Percentiles rank a stretch among this genome's conserved stretches.
These are phyloP conservation scores for Ceratocystis colombiana DNA, from an alignment of 2,329 filamentous ascomycete species.

Conservation along the genomic window DNA sequence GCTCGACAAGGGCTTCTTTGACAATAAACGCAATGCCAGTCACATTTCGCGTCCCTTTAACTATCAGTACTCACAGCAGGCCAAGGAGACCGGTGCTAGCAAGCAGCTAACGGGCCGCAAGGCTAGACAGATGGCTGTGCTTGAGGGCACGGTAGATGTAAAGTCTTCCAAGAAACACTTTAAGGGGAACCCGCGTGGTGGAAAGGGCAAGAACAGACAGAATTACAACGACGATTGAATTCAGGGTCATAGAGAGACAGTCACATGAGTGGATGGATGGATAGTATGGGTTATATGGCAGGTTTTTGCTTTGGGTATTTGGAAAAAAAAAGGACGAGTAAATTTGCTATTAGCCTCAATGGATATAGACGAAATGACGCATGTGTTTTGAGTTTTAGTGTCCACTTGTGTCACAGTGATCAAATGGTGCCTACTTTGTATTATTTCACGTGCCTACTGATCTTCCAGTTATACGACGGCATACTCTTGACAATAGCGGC, in stretches of 20 bases:
- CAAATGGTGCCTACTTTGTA: too few relatives aligned
- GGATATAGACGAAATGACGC: too few relatives aligned
- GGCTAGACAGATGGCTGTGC: slow-evolving; percentile 63
- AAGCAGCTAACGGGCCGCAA: slow-evolving; percentile 78
- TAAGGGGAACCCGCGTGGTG: slow-evolving; percentile 60
- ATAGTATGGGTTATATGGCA: background rate
- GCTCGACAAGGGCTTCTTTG: slow-evolving; percentile 87
- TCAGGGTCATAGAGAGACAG: background rate
- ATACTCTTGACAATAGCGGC: too few relatives aligned
- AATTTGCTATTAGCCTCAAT: too few relatives aligned
- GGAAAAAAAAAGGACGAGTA: too few relatives aligned
- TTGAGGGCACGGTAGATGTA: slow-evolving; percentile 77
- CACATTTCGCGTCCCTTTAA: slow-evolving; percentile 75
- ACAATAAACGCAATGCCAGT: slow-evolving; percentile 48
- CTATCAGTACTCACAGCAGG: slow-evolving; percentile 79
- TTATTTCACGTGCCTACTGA: too few relatives aligned
- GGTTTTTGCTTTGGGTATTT: too few relatives aligned
- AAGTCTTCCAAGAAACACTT: slow-evolving; percentile 85
- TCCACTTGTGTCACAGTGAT: too few relatives aligned
- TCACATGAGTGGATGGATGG: background rate
- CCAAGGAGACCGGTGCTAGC: slow-evolving; percentile 37
- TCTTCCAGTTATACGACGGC: too few relatives aligned
- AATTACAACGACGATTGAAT: slow-evolving; percentile 30
- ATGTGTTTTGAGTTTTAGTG: too few relatives aligned
- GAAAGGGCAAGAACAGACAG: slow-evolving; percentile 45